A percentile compares a stretch with the other conserved stretches of the same genome.
Evolutionary conservation across 495 filamentous ascomycete species (phyloP).

Genomic region (Aspergillus funiculosus): DNA sequence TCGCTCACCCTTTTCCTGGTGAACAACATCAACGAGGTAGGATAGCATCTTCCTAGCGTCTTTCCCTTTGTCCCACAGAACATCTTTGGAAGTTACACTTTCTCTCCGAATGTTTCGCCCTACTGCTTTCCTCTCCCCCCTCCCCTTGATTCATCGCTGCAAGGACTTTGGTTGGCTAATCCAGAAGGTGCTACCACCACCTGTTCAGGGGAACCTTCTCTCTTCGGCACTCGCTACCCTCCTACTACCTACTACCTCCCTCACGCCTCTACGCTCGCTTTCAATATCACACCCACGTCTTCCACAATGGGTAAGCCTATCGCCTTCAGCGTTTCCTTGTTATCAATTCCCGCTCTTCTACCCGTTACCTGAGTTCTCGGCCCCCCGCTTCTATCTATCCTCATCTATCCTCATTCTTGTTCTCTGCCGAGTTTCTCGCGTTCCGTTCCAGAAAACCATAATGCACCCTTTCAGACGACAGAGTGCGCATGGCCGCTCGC

Average conservation of each 20-base stretch:
- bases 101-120: slow-evolving; percentile 9
- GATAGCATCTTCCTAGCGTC: slow-evolving; percentile 4
- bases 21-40: slow-evolving; percentile 20
- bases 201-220: slow-evolving; percentile 33
- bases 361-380: not conserved
- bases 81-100: slow-evolving; percentile 10
- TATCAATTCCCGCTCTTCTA: slow-evolving; percentile 11
- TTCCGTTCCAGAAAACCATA: slow-evolving; percentile 8
- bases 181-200: slow-evolving; percentile 21
- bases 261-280: slow-evolving; percentile 26
- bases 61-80: slow-evolving; percentile 8
- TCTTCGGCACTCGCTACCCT: slow-evolving; percentile 24
- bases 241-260: too few relatives aligned
- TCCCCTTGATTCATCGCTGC: slow-evolving; percentile 17
- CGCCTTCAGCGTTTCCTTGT: slow-evolving; percentile 8
- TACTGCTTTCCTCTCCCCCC: slow-evolving; percentile 12
- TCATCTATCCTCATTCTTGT: too few relatives aligned
- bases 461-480: slow-evolving; percentile 17
- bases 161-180: slow-evolving; percentile 23
- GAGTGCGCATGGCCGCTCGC: slow-evolving; percentile 18
- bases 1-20: slow-evolving; percentile 17
- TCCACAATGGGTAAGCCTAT: slow-evolving; percentile 43
- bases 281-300: slow-evolving; percentile 19
- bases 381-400: slow-evolving; percentile 1
- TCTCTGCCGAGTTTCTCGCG: slow-evolving; percentile 8